Percentiles rank a stretch among this genome's conserved stretches.
phyloP scores from a whole-genome alignment of 164 flowering plant species.

The Saururus chinensis region DNA sequence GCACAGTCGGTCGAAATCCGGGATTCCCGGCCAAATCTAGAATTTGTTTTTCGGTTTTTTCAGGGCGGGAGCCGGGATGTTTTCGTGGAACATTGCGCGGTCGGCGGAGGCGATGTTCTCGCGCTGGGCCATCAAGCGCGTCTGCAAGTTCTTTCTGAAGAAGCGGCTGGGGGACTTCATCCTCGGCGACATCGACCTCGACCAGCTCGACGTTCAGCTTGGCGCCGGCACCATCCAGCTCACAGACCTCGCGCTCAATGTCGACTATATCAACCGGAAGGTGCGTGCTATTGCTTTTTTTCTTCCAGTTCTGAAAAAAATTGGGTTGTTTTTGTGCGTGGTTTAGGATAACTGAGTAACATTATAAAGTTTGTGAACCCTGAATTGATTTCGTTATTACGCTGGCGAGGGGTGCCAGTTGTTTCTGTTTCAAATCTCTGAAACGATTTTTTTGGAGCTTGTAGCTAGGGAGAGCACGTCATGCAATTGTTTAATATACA shows the following conservation, averaged over 20 bases:
- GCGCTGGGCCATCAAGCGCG: conserved; percentile 62
- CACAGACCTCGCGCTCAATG: conserved; percentile 74
- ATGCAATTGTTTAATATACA: no score
- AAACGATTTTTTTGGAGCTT: no score
- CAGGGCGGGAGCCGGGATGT: not conserved
- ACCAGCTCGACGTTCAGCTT: conserved; percentile 89
- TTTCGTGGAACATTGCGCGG: not conserved
- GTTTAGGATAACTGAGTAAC: not conserved
- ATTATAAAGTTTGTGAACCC: not conserved
- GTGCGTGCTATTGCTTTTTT: conserved; percentile 13
- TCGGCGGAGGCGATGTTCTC: conserved; percentile 78
- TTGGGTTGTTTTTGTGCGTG: not conserved
- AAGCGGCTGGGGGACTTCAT: conserved; percentile 78
- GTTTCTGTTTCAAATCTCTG: no score
- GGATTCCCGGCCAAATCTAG: no score
- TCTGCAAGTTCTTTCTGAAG: conserved; percentile 73
- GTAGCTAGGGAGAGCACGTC: no score
- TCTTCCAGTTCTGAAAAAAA: not conserved
- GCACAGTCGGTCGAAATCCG: no score
- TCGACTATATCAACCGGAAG: conserved; percentile 63
- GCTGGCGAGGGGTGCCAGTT: not conserved
- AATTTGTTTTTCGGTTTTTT: no score
- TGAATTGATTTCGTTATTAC: not conserved
- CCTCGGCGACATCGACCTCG: conserved; percentile 72
- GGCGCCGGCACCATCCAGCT: conserved; percentile 70